Evolutionary conservation across 192 early-diverging fungal species (phyloP).

Genomic region (Dissophora globulifera): DNA sequence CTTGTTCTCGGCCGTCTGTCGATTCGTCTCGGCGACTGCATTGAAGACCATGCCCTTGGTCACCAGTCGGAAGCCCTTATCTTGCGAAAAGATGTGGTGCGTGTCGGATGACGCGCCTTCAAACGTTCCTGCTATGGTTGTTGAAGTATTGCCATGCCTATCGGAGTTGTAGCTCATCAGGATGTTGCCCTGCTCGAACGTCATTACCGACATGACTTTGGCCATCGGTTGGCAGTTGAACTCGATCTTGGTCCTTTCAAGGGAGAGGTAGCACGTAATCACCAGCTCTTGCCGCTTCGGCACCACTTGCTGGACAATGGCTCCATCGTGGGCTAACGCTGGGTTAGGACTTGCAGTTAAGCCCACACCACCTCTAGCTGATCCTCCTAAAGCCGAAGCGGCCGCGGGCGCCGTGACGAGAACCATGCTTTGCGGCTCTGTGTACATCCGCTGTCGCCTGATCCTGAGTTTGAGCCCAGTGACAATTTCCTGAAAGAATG

Average conservation of each 20-base stretch:
- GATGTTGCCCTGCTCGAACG: conserved; percentile 77
- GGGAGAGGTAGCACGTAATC: conserved; percentile 63
- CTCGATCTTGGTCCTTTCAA: conserved; percentile 74
- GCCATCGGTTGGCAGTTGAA: conserved; percentile 79
- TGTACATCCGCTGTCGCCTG: conserved; percentile 51
- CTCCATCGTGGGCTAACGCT: too few species aligned
- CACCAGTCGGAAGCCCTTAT: conserved; percentile 68
- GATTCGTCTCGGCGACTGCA: conserved; percentile 64
- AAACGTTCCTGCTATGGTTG: conserved; percentile 68
- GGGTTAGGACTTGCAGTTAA: too few species aligned
- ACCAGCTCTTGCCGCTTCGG: conserved; percentile 54
- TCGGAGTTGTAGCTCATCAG: conserved; percentile 62
- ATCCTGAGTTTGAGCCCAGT: conserved; percentile 70
- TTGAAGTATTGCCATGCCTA: conserved; percentile 46
- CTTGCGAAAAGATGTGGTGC: conserved; percentile 77
- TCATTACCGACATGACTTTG: conserved; percentile 74
- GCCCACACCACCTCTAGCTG: too few species aligned
- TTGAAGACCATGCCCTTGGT: conserved; percentile 72
- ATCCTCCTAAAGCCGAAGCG: too few species aligned
- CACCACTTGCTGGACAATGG: too few species aligned
- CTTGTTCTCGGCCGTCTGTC: conserved; percentile 57
- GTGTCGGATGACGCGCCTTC: conserved; percentile 68
- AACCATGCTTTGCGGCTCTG: conserved; percentile 3
- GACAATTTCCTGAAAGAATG: conserved; percentile 75
- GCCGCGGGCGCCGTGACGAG: conserved; percentile 1